Evolutionary conservation across 495 filamentous ascomycete species (phyloP).

Genomic region (Peziza echinospora): DNA sequence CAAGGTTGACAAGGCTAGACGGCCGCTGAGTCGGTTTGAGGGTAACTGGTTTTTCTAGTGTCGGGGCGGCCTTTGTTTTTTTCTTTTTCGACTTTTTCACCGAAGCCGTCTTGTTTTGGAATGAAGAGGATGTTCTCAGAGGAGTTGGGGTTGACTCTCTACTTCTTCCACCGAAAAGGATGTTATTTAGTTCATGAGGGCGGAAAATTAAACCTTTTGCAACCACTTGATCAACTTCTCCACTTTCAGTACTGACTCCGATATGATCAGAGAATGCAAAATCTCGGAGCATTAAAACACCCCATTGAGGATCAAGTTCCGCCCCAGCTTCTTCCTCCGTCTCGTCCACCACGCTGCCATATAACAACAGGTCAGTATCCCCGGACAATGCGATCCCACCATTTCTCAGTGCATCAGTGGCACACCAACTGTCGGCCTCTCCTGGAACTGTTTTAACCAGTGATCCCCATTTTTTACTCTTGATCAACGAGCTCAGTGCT

Average conservation of each 20-base stretch:
- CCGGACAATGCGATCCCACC: conserved; percentile 10
- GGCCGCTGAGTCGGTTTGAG: not conserved
- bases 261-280: not conserved
- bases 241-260: too few relatives aligned
- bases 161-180: not conserved
- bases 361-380: conserved; percentile 15
- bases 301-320: conserved; percentile 2
- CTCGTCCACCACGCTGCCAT: not conserved
- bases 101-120: too few relatives aligned
- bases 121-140: too few relatives aligned
- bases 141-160: too few relatives aligned
- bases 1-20: not conserved
- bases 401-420: conserved; percentile 7
- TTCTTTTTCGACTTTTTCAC: not conserved
- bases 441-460: conserved; percentile 8
- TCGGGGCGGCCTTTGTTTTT: not conserved
- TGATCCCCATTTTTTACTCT: conserved; percentile 2
- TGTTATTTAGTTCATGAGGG: not conserved
- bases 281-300: conserved; percentile 16
- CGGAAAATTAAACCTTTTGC: conserved; percentile 7
- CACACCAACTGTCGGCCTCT: conserved; percentile 14
- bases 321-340: not conserved
- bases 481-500: conserved; percentile 1
- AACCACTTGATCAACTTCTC: not conserved
- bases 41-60: not conserved